Evolutionary conservation across 257 asterid genomes (phyloP).

Genomic region (Solanum verrucosum): DNA sequence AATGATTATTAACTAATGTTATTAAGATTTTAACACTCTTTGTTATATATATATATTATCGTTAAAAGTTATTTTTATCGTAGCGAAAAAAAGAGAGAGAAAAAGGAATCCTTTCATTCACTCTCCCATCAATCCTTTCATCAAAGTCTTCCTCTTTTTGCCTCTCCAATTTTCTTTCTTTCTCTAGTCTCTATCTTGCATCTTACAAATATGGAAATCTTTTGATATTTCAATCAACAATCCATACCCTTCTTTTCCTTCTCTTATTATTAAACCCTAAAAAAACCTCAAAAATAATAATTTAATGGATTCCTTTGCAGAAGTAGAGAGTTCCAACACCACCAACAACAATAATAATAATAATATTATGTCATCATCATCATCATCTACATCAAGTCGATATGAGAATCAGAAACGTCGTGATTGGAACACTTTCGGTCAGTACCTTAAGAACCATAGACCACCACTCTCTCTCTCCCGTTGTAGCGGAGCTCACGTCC

Average conservation of each 20-base stretch:
- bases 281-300: no score
- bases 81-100: neutral
- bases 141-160: neutral
- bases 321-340: neutral
- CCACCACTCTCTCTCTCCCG: slow-evolving; percentile 85
- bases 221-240: slow-evolving; percentile 36
- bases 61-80: no score
- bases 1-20: no score
- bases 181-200: slow-evolving; percentile 10
- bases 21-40: accelerated
- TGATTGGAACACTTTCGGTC: slow-evolving; percentile 91
- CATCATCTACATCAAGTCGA: slow-evolving; percentile 48
- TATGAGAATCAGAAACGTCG: slow-evolving; percentile 92
- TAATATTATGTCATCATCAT: neutral
- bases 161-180: neutral
- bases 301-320: slow-evolving; percentile 4
- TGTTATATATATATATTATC: accelerated
- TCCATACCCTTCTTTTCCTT: neutral
- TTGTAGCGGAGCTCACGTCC: slow-evolving; percentile 94
- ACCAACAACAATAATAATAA: neutral
- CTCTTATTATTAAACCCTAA: slow-evolving; percentile 1
- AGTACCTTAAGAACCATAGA: slow-evolving; percentile 80
- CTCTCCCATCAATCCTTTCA: slow-evolving; percentile 41
- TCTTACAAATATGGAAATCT: slow-evolving; percentile 45
- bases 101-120: slow-evolving; percentile 4